Conservation (phyloP, 2,329 filamentous ascomycete species). For the Furcasterigmium furcatum region DNA sequence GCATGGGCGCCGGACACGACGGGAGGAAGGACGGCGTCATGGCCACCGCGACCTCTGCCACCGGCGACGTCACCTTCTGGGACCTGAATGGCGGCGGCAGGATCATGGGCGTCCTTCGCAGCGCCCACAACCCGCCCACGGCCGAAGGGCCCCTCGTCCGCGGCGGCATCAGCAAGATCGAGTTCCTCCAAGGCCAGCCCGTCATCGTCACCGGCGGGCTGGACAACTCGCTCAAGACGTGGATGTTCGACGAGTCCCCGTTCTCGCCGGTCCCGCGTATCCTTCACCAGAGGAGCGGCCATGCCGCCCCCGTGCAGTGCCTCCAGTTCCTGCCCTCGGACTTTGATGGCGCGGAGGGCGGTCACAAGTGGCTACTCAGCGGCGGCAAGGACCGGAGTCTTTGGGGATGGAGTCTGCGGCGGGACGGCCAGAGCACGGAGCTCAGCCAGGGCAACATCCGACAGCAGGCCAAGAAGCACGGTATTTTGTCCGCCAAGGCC, state of each 20-base stretch:
- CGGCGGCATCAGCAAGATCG: constrained; percentile 80
- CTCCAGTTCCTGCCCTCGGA: constrained; percentile 83
- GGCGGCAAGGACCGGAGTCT: constrained; percentile 86
- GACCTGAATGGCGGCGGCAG: constrained; percentile 87
- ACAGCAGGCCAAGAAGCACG: constrained; percentile 84
- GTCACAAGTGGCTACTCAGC: constrained; percentile 92
- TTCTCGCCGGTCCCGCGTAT: constrained; percentile 85
- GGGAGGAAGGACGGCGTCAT: constrained; percentile 85
- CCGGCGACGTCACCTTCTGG: constrained; percentile 92
- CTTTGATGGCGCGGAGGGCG: constrained; percentile 83
- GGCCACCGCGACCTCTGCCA: constrained; percentile 78
- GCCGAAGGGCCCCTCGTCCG: constrained; percentile 51
- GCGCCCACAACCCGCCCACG: constrained; percentile 78
- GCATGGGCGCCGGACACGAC: constrained; percentile 82
- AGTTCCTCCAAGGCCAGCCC: constrained; percentile 86
- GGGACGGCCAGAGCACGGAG: constrained; percentile 91
- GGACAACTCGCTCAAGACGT: constrained; percentile 92
- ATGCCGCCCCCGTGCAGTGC: constrained; percentile 80
- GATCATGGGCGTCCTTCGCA: constrained; percentile 80
- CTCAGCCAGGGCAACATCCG: constrained; percentile 87
- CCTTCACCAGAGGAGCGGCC: constrained; percentile 82
- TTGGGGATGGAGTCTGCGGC: constrained; percentile 94
- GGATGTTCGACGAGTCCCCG: constrained; percentile 92
- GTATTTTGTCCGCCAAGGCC: constrained; percentile 59
- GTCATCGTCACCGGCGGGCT: constrained; percentile 86